Conservation (phyloP, 345 rosid species). For the Salix koriyanagi region DNA sequence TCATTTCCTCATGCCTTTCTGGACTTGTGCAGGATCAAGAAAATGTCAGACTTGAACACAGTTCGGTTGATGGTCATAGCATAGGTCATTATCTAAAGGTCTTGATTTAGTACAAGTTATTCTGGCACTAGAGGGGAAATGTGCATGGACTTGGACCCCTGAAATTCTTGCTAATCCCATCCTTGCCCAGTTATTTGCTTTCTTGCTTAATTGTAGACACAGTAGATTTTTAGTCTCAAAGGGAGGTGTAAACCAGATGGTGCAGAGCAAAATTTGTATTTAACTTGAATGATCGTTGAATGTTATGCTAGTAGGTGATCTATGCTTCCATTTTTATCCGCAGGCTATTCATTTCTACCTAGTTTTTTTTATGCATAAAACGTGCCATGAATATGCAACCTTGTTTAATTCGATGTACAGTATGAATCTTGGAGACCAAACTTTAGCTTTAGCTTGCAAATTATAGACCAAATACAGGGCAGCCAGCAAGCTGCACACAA, state of each 20-base stretch:
- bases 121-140: not conserved
- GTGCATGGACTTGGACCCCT: not conserved
- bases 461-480: constrained; percentile 13
- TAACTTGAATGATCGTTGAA: no score
- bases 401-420: not conserved
- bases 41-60: constrained; percentile 18
- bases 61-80: constrained; percentile 22
- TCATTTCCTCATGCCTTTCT: not conserved
- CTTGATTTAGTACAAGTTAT: not conserved
- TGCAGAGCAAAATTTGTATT: no score
- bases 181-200: not conserved
- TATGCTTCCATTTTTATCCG: not conserved
- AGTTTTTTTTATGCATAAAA: no score
- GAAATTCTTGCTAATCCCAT: not conserved
- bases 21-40: constrained; percentile 32
- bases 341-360: not conserved
- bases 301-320: no score
- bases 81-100: not conserved
- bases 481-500: constrained; percentile 1
- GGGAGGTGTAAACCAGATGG: no score
- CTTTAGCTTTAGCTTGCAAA: not conserved
- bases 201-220: not conserved
- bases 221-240: no score
- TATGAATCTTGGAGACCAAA: not conserved
- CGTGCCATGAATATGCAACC: no score